Base-by-base conservation (phyloP, 331 rosid genomes). In the Quercus tomentella region DNA sequence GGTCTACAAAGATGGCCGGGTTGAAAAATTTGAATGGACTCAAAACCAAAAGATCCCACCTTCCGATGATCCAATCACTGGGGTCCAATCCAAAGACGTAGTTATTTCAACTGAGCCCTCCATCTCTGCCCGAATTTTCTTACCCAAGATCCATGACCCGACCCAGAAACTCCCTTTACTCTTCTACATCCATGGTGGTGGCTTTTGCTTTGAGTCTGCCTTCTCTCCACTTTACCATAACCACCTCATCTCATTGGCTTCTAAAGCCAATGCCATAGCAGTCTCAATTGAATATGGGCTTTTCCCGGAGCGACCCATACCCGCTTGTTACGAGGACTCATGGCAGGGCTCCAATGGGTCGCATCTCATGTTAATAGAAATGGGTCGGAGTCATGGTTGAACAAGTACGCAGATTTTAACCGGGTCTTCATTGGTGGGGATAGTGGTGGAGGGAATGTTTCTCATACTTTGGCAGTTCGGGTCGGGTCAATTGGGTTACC, bases 151-250 rank as follows among this genome's bases (percentile, higher is more conserved):
- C 52, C 25, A 30, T 30, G 70, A 77, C 60, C 80, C 76, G 22
- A 52, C 52, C 55, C 56, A n/a, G 6, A 84, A 82, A 54, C 62
- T 87, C 69, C 88, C 88, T 4, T 20, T 84, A 12, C 77, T 84
- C 16, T 56, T 84, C 62, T 84, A 86, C 89, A 49, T 86, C 31
- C 92, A 88, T 54, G 92, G 92, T 4, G 89, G 90, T 2, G 88
- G 73, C 4, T 90, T 82, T 85, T 82, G 83, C 77, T 31, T 84
- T 31, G 51, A 66, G 1, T 88, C 90, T 25, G 88, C 92, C n/a
- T 88, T 90, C 81, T 70, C 76, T 30, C 33, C 80, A 1, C 4
- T 0, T 1, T 65, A 76, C 81, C 89, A 90, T 79, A 61, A 12
- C 76, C 60, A 22, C 43, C 87, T 84, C n/a, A 14, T 70, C n/a